Base-by-base conservation (phyloP, 2,329 filamentous ascomycete genomes). In the Paecilomyces sp. region DNA sequence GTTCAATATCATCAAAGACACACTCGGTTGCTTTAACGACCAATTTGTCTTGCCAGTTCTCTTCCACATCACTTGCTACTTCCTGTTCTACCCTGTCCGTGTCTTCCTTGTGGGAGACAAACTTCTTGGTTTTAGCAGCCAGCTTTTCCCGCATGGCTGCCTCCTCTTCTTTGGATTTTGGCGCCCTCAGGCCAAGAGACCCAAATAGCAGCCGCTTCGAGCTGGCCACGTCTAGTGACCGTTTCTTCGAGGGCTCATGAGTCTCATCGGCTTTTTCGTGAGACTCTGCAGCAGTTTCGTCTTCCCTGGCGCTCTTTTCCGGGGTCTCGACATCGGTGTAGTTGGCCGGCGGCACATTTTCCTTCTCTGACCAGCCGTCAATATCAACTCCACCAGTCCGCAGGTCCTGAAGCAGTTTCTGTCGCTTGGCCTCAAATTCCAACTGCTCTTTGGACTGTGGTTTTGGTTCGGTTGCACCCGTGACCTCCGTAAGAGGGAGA, bases 11-110 rank as follows among this genome's bases (percentile, higher is more conserved):
- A 30, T 69, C 64, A n/a, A 89, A 82, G 62, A 86, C 85, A 74
- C 92, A 97, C 72, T 97, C 93, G 0, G 95, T 90, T 24, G 91
- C 92, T 25, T 84, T 83, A 62, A 96, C 85, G 11, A 79, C 82
- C 61, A 97, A 87, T 65, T 86, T 91, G 3, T 84, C 77, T 65
- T 85, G 85, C 92, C 92, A 97, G 24, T 84, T 81, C 31, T 89
- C 81, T 0, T 82, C 75, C 53, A 85, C 80, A 53, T 83, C 77
- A 30, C 77, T 73, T 15, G 76, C 72, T 58, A 58, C 34, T 9
- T 57, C 61, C 1, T 67, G 68, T 24, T 70, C 67, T 25, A 65
- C 34, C 53, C 54, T 68, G 34, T 65, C 60, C 7, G 67, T 65
- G 24, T 70, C 59, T 31, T 68, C 64, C 28, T 68, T 64, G 22